Evolutionary conservation across 202 grass and related monocot genomes (phyloP).

Genomic region (Elaeis oleifera): DNA sequence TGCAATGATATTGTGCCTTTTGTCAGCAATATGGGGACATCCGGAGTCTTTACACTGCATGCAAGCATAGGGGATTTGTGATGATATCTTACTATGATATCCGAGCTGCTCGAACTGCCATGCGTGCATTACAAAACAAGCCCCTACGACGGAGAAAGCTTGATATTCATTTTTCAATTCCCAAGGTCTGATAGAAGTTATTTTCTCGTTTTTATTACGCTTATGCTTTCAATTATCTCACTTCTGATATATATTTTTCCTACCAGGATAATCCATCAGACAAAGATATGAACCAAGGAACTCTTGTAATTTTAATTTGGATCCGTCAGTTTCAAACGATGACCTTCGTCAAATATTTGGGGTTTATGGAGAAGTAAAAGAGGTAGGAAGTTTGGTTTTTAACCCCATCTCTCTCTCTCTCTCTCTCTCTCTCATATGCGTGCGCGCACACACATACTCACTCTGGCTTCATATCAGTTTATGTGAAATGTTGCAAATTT

Average conservation of each 20-base stretch:
- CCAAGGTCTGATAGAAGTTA: conserved; percentile 28
- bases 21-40: conserved; percentile 42
- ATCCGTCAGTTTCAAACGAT: conserved; percentile 49
- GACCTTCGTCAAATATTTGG: conserved; percentile 42
- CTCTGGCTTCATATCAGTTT: too few relatives aligned
- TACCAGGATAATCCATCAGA: conserved; percentile 48
- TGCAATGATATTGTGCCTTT: conserved; percentile 1
- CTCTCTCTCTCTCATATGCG: too few relatives aligned
- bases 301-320: conserved; percentile 59
- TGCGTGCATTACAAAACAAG: conserved; percentile 38
- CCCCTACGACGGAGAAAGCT: conserved; percentile 42
- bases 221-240: neutral
- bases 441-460: too few relatives aligned
- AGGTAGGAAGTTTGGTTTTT: conserved; percentile 14
- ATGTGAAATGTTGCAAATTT: neutral
- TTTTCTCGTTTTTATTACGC: neutral
- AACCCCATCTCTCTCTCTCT: too few relatives aligned
- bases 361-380: conserved; percentile 51
- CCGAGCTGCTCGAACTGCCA: conserved; percentile 39
- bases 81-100: conserved; percentile 67
- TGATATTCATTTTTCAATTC: conserved; percentile 54
- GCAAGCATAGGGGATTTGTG: conserved; percentile 42
- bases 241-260: conserved; percentile 9
- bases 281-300: conserved; percentile 62
- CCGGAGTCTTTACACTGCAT: conserved; percentile 42